phyloP scores from a whole-genome alignment of 306 rosid species.

The Rosa multiflora region DNA sequence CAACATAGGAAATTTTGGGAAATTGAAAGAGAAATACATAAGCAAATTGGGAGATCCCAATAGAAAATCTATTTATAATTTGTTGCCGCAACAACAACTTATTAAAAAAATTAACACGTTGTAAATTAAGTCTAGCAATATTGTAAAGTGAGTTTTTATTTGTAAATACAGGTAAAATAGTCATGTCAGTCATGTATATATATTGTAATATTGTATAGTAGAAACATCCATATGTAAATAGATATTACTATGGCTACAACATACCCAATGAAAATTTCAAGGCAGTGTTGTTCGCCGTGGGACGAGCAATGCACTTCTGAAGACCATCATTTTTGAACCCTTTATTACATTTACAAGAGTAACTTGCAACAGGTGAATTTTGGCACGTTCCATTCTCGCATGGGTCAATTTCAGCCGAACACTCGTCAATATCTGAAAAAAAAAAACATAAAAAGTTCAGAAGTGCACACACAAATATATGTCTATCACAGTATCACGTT shows the following conservation, averaged over 20 bases:
- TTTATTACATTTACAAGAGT: not conserved
- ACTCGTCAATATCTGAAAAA: slow-evolving; percentile 40
- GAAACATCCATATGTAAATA: not conserved
- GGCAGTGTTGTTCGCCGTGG: not conserved
- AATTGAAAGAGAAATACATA: too few species aligned
- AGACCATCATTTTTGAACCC: not conserved
- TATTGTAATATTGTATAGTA: not conserved
- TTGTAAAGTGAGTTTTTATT: too few species aligned
- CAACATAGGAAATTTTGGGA: too few species aligned
- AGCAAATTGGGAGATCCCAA: too few species aligned
- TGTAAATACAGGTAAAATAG: too few species aligned
- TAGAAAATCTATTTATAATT: too few species aligned
- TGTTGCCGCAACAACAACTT: too few species aligned
- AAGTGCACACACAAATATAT: not conserved
- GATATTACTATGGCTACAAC: not conserved
- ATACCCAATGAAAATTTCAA: not conserved
- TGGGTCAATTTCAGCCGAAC: not conserved
- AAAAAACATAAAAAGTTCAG: not conserved
- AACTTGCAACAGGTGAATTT: not conserved
- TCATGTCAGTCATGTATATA: too few species aligned
- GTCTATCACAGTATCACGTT: too few species aligned
- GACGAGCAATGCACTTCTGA: not conserved
- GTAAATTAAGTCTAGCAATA: too few species aligned
- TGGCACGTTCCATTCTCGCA: slow-evolving; percentile 5
- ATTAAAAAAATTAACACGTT: too few species aligned